phyloP scores from a whole-genome alignment of 2,329 filamentous ascomycete genomes.

The Cercospora zeae-maydis region DNA sequence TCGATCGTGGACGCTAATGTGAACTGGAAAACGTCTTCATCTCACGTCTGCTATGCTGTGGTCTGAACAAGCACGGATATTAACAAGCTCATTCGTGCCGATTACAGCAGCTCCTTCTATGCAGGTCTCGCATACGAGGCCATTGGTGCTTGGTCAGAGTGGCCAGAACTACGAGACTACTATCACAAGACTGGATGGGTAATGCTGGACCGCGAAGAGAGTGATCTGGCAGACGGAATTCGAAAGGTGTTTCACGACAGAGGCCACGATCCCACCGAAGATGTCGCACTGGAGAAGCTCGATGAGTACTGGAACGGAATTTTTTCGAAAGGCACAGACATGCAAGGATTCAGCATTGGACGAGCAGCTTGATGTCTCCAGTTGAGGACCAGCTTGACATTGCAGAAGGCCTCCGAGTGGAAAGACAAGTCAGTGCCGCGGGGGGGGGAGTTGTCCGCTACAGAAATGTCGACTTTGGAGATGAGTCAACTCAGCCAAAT shows the following conservation, averaged over 20 bases:
- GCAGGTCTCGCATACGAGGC: constrained; percentile 38
- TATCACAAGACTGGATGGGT: constrained; percentile 62
- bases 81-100: constrained; percentile 68
- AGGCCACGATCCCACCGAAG: constrained; percentile 40
- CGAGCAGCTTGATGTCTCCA: constrained; percentile 51
- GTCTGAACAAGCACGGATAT: constrained; percentile 60
- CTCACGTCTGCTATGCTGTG: too few species aligned
- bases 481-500: constrained; percentile 47
- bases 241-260: constrained; percentile 52
- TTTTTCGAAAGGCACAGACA: constrained; percentile 40
- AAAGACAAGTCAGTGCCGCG: constrained; percentile 55
- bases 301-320: constrained; percentile 43
- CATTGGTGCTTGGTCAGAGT: constrained; percentile 39
- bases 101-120: constrained; percentile 49
- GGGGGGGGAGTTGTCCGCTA: constrained; percentile 59
- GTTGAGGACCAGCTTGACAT: constrained; percentile 44
- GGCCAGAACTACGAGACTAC: constrained; percentile 35
- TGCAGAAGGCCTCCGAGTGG: constrained; percentile 46
- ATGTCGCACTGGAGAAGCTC: constrained; percentile 45
- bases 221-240: constrained; percentile 51
- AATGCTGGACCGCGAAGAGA: constrained; percentile 50
- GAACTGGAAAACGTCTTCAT: too few species aligned
- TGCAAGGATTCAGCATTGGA: constrained; percentile 45
- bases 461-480: constrained; percentile 50
- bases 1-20: too few species aligned